Base-by-base conservation (phyloP, 1,284 basidiomycete genomes). In the Leucoagaricus sp. region DNA sequence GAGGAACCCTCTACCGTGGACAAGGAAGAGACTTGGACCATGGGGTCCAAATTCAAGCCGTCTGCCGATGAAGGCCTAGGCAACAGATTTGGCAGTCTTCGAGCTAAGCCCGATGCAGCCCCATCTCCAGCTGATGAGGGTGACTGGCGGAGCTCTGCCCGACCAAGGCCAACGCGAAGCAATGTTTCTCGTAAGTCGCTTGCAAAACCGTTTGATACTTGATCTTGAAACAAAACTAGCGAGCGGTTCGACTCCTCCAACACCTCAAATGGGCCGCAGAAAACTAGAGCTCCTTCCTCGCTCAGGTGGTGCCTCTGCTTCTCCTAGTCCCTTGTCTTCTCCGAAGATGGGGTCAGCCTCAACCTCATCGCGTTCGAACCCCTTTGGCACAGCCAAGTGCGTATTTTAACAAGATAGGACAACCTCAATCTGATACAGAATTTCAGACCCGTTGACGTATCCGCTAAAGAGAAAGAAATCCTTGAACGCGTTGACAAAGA, bases 381-480 rank as follows among this genome's bases (percentile, higher is more conserved):
- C 96, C 1, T 98, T 98, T 69, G 96, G 96, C 56, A 80, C 83
- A 51, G 96, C 96, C 40, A 87, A 75, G 89, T 91, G 65, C 59
- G 82, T 52, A 53, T 15, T 47, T 28, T 25, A 40, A 33, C 53
- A 19, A 28, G 38, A 26, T 33, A 49, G 55, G 10, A 38, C 4
- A 38, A 9, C 15, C 12, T 4, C 48, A 53, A 17, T 36, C 28
- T 54, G 40, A 44, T 15, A 49, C 58, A 60, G 23, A 60, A 26
- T 33, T 41, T 13, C 19, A 94, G 91, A 66, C 94, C 96, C 12
- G 89, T 98, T 31, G 94, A 98, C 70, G 86, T 90, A 7, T 77
- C 87, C 19, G 77, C 82, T 2, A 85, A 86, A 55, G 94, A 98
- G 68, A 83, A 83, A 52, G 90, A 85, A 67, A 85, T 93, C 9